phyloP scores from a whole-genome alignment of 202 grass and related monocot species.

The Digitaria exilis region DNA sequence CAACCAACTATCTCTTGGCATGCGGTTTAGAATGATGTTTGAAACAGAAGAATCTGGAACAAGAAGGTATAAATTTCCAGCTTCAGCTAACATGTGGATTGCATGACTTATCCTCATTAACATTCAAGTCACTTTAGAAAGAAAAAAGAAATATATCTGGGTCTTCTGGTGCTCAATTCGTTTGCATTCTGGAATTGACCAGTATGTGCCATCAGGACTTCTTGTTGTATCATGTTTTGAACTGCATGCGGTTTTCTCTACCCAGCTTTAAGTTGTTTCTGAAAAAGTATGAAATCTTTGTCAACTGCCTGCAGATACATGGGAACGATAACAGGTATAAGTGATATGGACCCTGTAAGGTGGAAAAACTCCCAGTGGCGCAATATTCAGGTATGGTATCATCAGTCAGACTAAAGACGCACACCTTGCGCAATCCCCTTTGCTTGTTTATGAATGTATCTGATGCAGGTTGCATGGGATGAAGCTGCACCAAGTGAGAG shows the following conservation, averaged over 20 bases:
- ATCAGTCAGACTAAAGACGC: conserved; percentile 32
- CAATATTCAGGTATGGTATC: conserved; percentile 64
- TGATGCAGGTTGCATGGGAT: conserved; percentile 85
- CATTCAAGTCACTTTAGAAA: conserved; percentile 1
- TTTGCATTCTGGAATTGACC: neutral
- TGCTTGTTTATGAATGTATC: conserved; percentile 42
- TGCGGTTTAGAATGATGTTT: conserved; percentile 94
- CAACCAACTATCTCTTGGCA: conserved; percentile 81
- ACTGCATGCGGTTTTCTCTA: conserved; percentile 38
- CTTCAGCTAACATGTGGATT: conserved; percentile 40
- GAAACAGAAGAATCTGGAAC: conserved; percentile 93
- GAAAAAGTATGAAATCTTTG: neutral
- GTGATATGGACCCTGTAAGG: conserved; percentile 73
- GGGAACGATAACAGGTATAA: conserved; percentile 79
- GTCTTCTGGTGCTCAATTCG: conserved; percentile 2
- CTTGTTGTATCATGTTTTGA: conserved; percentile 23
- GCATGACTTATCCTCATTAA: conserved; percentile 2
- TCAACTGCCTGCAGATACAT: conserved; percentile 68
- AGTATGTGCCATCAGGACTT: conserved; percentile 18
- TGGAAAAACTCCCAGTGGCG: conserved; percentile 85
- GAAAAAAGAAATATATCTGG: neutral
- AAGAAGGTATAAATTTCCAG: conserved; percentile 60
- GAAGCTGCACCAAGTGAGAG: conserved; percentile 80
- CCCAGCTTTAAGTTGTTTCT: conserved; percentile 17
- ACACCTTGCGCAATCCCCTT: conserved; percentile 4